Evolutionary conservation across 306 rosid genomes (phyloP), one percentile per base, ranked within the genome.

Genomic region (Castanea crenata): DNA sequence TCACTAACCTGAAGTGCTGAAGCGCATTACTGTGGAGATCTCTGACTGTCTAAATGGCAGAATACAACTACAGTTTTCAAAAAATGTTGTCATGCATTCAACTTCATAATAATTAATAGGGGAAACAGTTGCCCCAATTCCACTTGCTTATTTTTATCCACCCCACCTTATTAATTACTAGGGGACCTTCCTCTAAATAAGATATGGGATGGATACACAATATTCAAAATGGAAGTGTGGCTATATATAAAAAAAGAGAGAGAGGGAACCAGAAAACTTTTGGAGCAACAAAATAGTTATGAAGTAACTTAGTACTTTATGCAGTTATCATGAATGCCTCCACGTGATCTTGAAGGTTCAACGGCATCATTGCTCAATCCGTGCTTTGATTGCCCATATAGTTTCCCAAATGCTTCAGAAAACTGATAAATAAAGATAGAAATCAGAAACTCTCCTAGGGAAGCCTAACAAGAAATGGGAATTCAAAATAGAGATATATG

Each of bases 1-100:
- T 44, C 52, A 78, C 97, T 70, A 77, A 95, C 99, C 99, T 83
- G 99, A 91, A 51, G 98, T 95, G 92, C 98, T 95, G 90, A 95
- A 95, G 74, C 98, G 90, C 81, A 58, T 89, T 82, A 55, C 67
- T 52, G 79, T 74, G 68, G 85, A 57, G 61, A 80, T 83, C 75
- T 92, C 88, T 15, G 68, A 88, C 79, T 63, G 83, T 78, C 82
- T 86, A 63, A 88, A 91, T 27, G 94, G 93, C 72, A 86, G 79
- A 67, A 95, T 91, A 77, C 86, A 93, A 75, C 99, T 95, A 79
- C 90, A 91, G 79, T 71, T 65, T 20, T 69, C 56, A 75, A 69
- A 80, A 76, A 62, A 21, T 16, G 62, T 55, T 38, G 79, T 83
- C 80, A 85, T 69, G 52, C 75, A 52, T 73, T 51, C 11, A 49